Evolutionary conservation across 805 yeast species (phyloP).

Genomic region (Yarrowia deformans): DNA sequence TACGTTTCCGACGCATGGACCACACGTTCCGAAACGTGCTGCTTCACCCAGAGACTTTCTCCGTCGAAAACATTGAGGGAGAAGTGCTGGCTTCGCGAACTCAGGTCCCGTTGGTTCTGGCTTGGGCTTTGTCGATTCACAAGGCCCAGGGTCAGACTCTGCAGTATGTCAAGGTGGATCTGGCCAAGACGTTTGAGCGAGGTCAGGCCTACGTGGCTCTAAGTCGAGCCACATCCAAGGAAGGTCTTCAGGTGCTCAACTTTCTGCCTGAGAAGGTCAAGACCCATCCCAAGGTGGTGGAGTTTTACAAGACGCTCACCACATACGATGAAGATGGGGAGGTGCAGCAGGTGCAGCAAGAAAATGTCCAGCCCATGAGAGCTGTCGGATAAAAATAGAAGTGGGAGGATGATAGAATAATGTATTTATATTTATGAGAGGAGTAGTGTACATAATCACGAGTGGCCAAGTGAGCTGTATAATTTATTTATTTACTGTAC

Average conservation of each 20-base stretch:
- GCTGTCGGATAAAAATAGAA: conserved; percentile 22
- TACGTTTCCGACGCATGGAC: conserved; percentile 74
- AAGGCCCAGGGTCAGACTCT: conserved; percentile 95
- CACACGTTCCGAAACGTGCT: conserved; percentile 76
- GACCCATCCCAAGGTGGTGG: conserved; percentile 73
- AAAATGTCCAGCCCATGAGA: conserved; percentile 22
- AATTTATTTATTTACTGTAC: conserved; percentile 8
- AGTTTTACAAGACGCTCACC: conserved; percentile 62
- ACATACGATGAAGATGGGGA: conserved; percentile 27
- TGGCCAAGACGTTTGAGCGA: conserved; percentile 76
- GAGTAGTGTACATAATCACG: too few species aligned
- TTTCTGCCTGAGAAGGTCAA: conserved; percentile 69
- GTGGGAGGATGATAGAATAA: neutral
- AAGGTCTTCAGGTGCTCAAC: conserved; percentile 81
- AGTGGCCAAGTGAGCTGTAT: neutral
- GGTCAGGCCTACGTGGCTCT: conserved; percentile 98
- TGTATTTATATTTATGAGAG: conserved; percentile 1
- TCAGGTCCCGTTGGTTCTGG: conserved; percentile 88
- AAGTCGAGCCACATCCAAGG: conserved; percentile 84
- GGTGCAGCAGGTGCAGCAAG: conserved; percentile 23
- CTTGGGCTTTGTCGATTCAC: conserved; percentile 96
- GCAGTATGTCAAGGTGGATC: conserved; percentile 76
- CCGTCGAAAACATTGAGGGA: conserved; percentile 75
- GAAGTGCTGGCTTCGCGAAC: conserved; percentile 71
- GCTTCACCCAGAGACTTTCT: conserved; percentile 84